phyloP scores from a whole-genome alignment of 495 filamentous ascomycete genomes.

The Talaromyces liani region DNA sequence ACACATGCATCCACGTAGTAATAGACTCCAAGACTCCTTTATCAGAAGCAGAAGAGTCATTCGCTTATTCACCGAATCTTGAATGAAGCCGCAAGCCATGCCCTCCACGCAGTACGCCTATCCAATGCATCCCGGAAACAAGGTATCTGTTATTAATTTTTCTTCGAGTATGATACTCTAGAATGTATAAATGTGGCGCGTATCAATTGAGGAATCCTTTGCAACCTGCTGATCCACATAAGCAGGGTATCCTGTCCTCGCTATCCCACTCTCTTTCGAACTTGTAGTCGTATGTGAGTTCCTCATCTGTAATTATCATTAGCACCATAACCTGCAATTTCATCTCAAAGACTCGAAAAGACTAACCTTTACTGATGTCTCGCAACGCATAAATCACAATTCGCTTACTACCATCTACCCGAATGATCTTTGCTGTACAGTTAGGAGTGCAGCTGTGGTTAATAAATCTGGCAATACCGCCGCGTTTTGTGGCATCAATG shows the following conservation, averaged over 20 bases:
- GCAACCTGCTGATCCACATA: conserved; percentile 90
- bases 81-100: neutral
- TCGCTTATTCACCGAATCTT: neutral
- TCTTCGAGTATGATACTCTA: neutral
- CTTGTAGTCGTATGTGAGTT: conserved; percentile 99
- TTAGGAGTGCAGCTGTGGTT: conserved; percentile 98
- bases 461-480: conserved; percentile 96
- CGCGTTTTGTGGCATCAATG: conserved; percentile 96
- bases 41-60: neutral
- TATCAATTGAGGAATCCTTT: conserved; percentile 96
- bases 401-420: conserved; percentile 96
- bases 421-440: conserved; percentile 99
- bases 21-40: conserved; percentile 1
- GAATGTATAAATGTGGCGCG: neutral
- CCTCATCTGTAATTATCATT: conserved; percentile 73
- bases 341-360: neutral
- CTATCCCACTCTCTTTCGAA: conserved; percentile 96
- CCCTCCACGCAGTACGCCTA: neutral
- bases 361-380: conserved; percentile 90
- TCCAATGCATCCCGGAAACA: conserved; percentile 6
- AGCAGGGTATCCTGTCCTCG: conserved; percentile 90
- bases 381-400: conserved; percentile 98
- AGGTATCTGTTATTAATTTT: neutral
- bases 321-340: neutral
- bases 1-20: conserved; percentile 2